A percentile compares a stretch with the other conserved stretches of the same genome.
Evolutionary conservation across 441 rosid species (phyloP).

Genomic region (Codiaeum variegatum): DNA sequence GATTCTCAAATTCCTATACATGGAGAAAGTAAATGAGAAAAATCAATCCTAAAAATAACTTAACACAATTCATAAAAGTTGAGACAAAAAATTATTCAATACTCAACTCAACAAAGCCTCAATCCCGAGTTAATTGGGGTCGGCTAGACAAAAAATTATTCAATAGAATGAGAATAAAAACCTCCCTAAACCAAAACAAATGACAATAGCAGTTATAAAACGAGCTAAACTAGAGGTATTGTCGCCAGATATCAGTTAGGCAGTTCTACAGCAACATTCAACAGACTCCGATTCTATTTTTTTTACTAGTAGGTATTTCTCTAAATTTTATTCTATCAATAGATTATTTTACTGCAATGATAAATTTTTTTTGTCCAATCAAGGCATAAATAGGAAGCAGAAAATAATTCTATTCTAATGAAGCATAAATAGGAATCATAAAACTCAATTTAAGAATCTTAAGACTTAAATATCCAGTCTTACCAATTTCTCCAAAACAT

Average conservation of each 20-base stretch:
- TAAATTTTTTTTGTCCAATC: not conserved
- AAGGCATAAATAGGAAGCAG: not conserved
- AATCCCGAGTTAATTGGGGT: too few relatives aligned
- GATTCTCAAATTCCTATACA: constrained; percentile 59
- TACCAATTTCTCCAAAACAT: constrained; percentile 70
- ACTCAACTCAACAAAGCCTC: too few relatives aligned
- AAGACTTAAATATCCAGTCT: constrained; percentile 26
- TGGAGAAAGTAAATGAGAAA: constrained; percentile 17
- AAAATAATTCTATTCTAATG: too few relatives aligned
- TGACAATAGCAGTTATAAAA: not conserved
- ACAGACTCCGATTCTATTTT: not conserved
- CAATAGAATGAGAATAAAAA: not conserved
- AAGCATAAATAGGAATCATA: not conserved
- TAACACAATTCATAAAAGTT: not conserved
- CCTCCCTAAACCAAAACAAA: not conserved
- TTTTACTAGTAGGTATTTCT: not conserved
- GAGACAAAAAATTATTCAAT: not conserved
- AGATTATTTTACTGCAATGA: not conserved
- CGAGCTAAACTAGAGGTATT: not conserved
- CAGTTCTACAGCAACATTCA: not conserved
- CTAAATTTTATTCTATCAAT: not conserved
- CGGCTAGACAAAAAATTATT: not conserved
- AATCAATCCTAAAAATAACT: not conserved
- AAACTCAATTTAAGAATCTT: constrained; percentile 7
- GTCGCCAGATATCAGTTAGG: not conserved